Evolutionary conservation across 345 rosid species (phyloP).

Genomic region (Sisymbrium irio): DNA sequence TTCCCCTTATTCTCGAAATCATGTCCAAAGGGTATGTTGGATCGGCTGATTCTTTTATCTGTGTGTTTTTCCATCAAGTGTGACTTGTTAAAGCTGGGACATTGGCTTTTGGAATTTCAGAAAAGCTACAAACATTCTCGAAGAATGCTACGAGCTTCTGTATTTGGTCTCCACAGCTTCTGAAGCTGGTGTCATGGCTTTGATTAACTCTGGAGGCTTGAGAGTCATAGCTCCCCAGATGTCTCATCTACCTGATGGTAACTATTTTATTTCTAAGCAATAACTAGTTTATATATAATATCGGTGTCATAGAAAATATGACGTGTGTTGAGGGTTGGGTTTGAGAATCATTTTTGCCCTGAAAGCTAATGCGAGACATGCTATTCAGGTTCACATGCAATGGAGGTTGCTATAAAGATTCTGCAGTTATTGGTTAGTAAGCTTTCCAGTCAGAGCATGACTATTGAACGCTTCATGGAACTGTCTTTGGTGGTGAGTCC

Average conservation of each 20-base stretch:
- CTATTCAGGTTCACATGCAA: constrained; percentile 61
- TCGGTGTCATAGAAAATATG: neutral
- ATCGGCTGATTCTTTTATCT: neutral
- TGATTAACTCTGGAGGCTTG: constrained; percentile 68
- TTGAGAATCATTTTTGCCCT: neutral
- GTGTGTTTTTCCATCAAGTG: too few relatives aligned
- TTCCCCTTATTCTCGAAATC: constrained; percentile 60
- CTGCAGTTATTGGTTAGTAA: constrained; percentile 53
- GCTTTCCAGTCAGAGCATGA: constrained; percentile 41
- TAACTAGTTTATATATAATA: neutral
- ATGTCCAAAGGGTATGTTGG: constrained; percentile 49
- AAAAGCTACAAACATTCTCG: constrained; percentile 38
- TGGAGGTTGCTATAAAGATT: constrained; percentile 74
- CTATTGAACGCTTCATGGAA: constrained; percentile 41
- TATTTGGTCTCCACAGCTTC: constrained; percentile 61
- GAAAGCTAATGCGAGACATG: constrained; percentile 1
- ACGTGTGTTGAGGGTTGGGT: neutral
- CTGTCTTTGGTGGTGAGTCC: constrained; percentile 63
- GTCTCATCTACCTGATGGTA: constrained; percentile 64
- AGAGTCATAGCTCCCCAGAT: constrained; percentile 62
- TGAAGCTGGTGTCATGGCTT: constrained; percentile 46
- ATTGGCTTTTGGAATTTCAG: constrained; percentile 41
- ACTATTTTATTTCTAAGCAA: constrained; percentile 13
- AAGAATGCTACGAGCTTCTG: constrained; percentile 76
- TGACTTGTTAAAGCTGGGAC: neutral